Percentiles rank a stretch among this genome's conserved stretches.
These are phyloP conservation scores for Floccularia luteovirens DNA, from an alignment of 768 basidiomycete species.

Conservation along the genomic window DNA sequence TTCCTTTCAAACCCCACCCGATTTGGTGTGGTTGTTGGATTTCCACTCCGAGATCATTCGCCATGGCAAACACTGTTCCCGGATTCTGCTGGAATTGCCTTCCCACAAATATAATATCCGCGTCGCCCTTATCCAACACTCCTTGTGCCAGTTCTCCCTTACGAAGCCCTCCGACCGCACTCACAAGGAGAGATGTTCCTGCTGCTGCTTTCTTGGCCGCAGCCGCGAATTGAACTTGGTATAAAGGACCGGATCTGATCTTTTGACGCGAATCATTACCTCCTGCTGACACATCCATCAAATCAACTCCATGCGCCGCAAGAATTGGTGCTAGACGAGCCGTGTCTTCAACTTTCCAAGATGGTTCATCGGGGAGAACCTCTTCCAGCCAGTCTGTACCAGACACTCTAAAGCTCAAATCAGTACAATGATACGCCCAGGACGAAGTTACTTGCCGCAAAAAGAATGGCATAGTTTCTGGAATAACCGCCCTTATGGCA, in stretches of 20 bases:
- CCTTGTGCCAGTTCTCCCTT: conserved; percentile 48
- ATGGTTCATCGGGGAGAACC: conserved; percentile 46
- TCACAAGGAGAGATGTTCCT: conserved; percentile 32
- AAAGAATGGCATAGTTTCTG: conserved; percentile 61
- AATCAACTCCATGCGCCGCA: conserved; percentile 59
- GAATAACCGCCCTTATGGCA: conserved; percentile 53
- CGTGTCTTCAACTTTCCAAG: conserved; percentile 68
- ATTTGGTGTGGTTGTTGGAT: conserved; percentile 8
- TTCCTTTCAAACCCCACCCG: conserved; percentile 9
- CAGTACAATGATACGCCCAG: background rate
- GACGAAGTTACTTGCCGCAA: conserved; percentile 35
- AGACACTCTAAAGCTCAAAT: conserved; percentile 36
- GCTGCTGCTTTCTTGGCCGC: conserved; percentile 41
- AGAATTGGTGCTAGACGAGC: conserved; percentile 52
- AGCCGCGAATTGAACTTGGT: conserved; percentile 54
- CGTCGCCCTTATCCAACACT: conserved; percentile 46
- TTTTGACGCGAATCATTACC: conserved; percentile 44
- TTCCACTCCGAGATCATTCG: conserved; percentile 46
- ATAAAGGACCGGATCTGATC: conserved; percentile 26
- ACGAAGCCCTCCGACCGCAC: conserved; percentile 46
- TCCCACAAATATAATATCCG: conserved; percentile 52
- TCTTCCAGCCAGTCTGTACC: conserved; percentile 72
- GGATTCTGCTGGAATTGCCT: conserved; percentile 58
- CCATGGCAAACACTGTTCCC: conserved; percentile 40
- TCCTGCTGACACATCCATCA: conserved; percentile 66